Evolutionary conservation across 2,329 filamentous ascomycete species (phyloP), one percentile per base, ranked within the genome.

Genomic region (Hypomyces rosellus): DNA sequence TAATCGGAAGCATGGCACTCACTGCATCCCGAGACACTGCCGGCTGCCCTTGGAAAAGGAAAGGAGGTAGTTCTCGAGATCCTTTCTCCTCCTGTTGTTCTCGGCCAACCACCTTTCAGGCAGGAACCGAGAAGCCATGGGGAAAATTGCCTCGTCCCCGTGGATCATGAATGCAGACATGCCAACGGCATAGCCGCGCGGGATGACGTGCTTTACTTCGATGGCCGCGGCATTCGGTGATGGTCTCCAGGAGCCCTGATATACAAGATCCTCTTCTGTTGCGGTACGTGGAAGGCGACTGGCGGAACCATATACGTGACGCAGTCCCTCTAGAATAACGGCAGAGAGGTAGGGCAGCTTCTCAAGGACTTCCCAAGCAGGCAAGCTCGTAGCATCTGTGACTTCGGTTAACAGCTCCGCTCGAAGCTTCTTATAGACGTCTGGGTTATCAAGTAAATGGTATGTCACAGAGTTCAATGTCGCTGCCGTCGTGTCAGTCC

Each of bases 151-250:
- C 50, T 70, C 63, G 54, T 73, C 60, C 45, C 65, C 63, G 46
- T 74, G 69, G 18, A 61, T 60, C 30, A 71, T 61, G 4, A 57
- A 54, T 5, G 63, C 52, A 2, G 66, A 69, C 61, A 71, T 68
- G 41, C 68, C 63, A 13, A 73, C 62, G 3, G 66, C 64, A 3
- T 63, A 70, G 20, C 67, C 66, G 9, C 53, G 57, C 1, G 66
- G 65, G 2, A 70, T 58, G 4, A 62, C 58, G 22, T 62, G 60
- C 22, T 60, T 53, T 16, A 62, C 53, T 30, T 41, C 20, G 8
- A 33, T 14, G 14, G 52, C 43, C 25, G 25, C 25, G 3, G 25
- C 25, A 8, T 2, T 30, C 25, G 25, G 25, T 11, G 25, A 30
- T 30, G 25, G 25, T 20, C 50, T 43, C 47, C 55, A 54, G 38